These are phyloP conservation scores for Combretum micranthum DNA, from an alignment of 345 rosid genomes.

Conservation along the genomic window DNA sequence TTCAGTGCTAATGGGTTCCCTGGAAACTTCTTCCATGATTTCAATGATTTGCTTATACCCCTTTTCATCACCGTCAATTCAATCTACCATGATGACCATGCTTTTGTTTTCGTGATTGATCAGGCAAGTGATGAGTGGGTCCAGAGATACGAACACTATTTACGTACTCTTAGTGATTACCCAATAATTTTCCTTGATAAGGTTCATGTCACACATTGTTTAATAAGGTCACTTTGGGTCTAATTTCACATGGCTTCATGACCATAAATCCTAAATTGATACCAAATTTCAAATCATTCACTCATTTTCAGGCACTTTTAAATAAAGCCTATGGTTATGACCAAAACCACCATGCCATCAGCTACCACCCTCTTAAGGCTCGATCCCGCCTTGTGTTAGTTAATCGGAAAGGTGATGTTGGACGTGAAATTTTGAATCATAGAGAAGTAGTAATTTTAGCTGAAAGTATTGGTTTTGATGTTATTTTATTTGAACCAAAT, in stretches of 20 bases:
- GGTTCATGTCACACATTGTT: conserved; percentile 23
- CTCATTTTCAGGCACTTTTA: conserved; percentile 17
- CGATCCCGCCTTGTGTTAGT: conserved; percentile 14
- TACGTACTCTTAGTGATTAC: conserved; percentile 9
- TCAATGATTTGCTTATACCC: conserved; percentile 26
- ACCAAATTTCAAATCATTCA: conserved; percentile 8
- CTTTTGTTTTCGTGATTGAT: conserved; percentile 14
- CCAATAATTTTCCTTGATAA: conserved; percentile 16
- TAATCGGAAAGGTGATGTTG: conserved; percentile 4
- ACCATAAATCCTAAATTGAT: conserved; percentile 16
- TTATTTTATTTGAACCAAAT: conserved; percentile 15
- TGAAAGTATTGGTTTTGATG: conserved; percentile 19
- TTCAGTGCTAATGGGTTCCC: conserved; percentile 29
- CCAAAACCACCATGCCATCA: background rate
- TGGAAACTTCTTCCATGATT: conserved; percentile 35
- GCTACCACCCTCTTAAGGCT: background rate
- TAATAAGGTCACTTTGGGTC: conserved; percentile 23
- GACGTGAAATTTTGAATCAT: conserved; percentile 16
- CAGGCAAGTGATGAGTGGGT: conserved; percentile 17
- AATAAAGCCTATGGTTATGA: conserved; percentile 9
- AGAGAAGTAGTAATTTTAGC: conserved; percentile 4
- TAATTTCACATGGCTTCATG: conserved; percentile 26
- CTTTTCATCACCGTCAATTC: conserved; percentile 31
- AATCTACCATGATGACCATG: conserved; percentile 11
- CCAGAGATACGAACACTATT: conserved; percentile 17